Evolutionary conservation across 1,139 yeast species (phyloP).

Genomic region (Yamadazyma spencermartinsiae): DNA sequence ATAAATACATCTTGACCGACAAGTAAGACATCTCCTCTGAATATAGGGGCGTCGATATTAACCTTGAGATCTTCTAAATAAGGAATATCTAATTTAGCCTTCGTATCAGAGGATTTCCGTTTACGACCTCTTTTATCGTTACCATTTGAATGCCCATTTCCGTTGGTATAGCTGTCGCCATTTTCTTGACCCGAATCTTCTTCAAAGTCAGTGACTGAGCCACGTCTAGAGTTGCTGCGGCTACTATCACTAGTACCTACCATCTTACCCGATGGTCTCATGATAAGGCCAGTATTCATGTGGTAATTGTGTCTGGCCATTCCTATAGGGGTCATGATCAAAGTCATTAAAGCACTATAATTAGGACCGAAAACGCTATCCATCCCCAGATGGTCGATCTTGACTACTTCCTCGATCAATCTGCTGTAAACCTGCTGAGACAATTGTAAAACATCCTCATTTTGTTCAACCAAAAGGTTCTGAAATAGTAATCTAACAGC

Average conservation of each 20-base stretch:
- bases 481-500: slow-evolving; percentile 78
- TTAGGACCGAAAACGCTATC: slow-evolving; percentile 55
- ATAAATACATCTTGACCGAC: slow-evolving; percentile 76
- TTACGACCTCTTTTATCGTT: slow-evolving; percentile 32
- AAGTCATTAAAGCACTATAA: slow-evolving; percentile 60
- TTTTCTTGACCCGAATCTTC: slow-evolving; percentile 22
- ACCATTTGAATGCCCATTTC: slow-evolving; percentile 8
- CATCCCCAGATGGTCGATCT: slow-evolving; percentile 30
- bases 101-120: slow-evolving; percentile 29
- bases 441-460: slow-evolving; percentile 63
- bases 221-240: slow-evolving; percentile 18
- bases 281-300: slow-evolving; percentile 71
- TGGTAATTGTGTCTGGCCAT: slow-evolving; percentile 84
- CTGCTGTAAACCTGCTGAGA: slow-evolving; percentile 65
- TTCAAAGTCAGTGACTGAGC: slow-evolving; percentile 14
- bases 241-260: slow-evolving; percentile 24
- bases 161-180: slow-evolving; percentile 4
- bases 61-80: slow-evolving; percentile 56
- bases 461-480: slow-evolving; percentile 86
- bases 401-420: slow-evolving; percentile 49
- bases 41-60: slow-evolving; percentile 91
- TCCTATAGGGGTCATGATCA: slow-evolving; percentile 93
- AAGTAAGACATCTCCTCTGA: slow-evolving; percentile 86
- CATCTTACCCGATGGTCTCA: slow-evolving; percentile 77
- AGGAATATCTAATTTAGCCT: slow-evolving; percentile 45